phyloP scores from a whole-genome alignment of 495 filamentous ascomycete species.

The Aspergillus ostianus region DNA sequence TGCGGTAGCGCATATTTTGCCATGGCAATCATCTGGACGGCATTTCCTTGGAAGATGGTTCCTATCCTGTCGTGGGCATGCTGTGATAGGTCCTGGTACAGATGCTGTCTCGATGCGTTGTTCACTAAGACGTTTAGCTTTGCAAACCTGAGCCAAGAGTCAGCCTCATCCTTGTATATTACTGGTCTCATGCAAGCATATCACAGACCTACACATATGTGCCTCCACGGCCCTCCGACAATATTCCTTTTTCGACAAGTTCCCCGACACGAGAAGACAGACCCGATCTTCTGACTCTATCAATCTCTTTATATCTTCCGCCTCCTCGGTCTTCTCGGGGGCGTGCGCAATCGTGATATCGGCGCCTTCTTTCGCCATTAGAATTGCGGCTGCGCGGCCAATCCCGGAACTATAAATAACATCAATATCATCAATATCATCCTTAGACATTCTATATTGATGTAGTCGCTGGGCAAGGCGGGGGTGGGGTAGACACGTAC shows the following conservation, averaged over 20 bases:
- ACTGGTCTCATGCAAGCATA: not conserved
- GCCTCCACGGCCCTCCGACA: constrained; percentile 49
- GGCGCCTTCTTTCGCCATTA: constrained; percentile 56
- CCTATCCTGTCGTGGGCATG: constrained; percentile 52
- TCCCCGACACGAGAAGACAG: constrained; percentile 47
- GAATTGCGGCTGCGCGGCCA: constrained; percentile 52
- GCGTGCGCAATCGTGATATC: constrained; percentile 56
- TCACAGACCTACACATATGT: constrained; percentile 45
- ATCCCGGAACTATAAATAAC: constrained; percentile 53
- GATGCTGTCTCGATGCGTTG: constrained; percentile 58
- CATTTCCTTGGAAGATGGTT: constrained; percentile 56
- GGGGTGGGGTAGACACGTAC: constrained; percentile 25
- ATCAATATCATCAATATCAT: not conserved
- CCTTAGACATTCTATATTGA: not conserved
- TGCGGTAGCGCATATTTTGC: constrained; percentile 58
- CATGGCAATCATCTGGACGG: constrained; percentile 61
- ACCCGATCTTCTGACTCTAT: constrained; percentile 46
- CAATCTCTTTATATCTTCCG: constrained; percentile 51
- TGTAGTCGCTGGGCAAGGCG: not conserved
- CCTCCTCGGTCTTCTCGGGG: constrained; percentile 52
- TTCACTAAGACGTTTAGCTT: constrained; percentile 58
- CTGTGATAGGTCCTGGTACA: constrained; percentile 49
- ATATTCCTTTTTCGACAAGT: constrained; percentile 46
- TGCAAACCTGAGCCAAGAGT: constrained; percentile 32
- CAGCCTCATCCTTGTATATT: too few species aligned